These are phyloP conservation scores for Thermomyces lanuginosus DNA, from an alignment of 2,329 filamentous ascomycete genomes.

Conservation along the genomic window DNA sequence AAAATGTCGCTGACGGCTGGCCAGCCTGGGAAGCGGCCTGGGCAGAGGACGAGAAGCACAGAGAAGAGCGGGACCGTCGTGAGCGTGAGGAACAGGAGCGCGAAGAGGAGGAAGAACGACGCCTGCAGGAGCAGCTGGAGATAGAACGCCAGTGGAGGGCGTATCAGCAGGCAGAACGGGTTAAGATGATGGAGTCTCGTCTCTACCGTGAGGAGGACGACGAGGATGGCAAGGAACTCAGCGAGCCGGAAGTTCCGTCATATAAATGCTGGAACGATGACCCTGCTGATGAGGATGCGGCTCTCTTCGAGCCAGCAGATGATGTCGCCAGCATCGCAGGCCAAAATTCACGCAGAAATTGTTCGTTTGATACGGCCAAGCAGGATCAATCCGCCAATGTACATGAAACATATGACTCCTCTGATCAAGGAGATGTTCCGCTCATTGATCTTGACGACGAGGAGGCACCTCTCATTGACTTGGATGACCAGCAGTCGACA, in stretches of 20 bases:
- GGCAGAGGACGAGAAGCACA: constrained; percentile 10
- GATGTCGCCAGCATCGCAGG: too few species aligned
- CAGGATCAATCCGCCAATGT: too few species aligned
- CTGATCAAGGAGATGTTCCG: too few species aligned
- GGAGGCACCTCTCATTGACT: too few species aligned
- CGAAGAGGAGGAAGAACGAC: neutral
- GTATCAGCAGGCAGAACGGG: constrained; percentile 2
- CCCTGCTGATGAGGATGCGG: too few species aligned
- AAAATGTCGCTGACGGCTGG: constrained; percentile 10
- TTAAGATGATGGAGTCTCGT: constrained; percentile 7
- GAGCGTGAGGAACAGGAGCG: neutral
- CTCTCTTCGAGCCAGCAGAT: too few species aligned
- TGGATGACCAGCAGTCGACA: too few species aligned
- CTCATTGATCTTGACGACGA: too few species aligned
- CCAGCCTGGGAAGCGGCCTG: neutral
- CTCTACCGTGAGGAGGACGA: constrained; percentile 6
- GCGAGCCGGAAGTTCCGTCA: constrained; percentile 1
- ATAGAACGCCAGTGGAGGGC: neutral
- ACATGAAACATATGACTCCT: too few species aligned
- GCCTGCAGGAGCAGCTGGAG: neutral
- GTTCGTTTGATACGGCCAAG: too few species aligned
- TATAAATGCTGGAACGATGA: too few species aligned
- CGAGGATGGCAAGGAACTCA: constrained; percentile 3
- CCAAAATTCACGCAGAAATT: too few species aligned
- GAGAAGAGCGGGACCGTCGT: neutral